Percentiles rank a stretch among this genome's conserved stretches.
phyloP scores from a whole-genome alignment of 2,329 filamentous ascomycete species.

The Colletotrichum chrysophilum region DNA sequence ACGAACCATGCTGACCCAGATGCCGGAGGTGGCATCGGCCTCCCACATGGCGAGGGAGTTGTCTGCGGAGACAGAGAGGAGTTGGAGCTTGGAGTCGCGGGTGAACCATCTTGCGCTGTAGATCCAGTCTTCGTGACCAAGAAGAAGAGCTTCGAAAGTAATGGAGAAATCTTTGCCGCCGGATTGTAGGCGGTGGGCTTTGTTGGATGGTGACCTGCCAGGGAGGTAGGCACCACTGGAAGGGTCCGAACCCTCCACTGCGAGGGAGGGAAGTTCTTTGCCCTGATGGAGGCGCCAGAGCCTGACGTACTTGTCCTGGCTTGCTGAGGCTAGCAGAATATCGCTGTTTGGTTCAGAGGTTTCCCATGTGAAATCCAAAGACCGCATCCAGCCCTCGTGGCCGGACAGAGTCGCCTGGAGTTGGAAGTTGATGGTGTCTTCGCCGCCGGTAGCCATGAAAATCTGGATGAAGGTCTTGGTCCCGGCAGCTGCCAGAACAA shows the following conservation, averaged over 20 bases:
- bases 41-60: slow-evolving; percentile 96
- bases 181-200: slow-evolving; percentile 77
- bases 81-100: slow-evolving; percentile 61
- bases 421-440: slow-evolving; percentile 58
- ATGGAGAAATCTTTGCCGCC: slow-evolving; percentile 72
- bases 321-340: slow-evolving; percentile 86
- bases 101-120: slow-evolving; percentile 83
- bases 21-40: slow-evolving; percentile 79
- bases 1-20: slow-evolving; percentile 87
- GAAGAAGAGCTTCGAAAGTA: slow-evolving; percentile 90
- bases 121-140: slow-evolving; percentile 98
- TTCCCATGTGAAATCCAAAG: slow-evolving; percentile 78
- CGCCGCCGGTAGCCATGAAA: slow-evolving; percentile 59
- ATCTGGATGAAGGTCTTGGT: slow-evolving; percentile 85
- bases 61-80: slow-evolving; percentile 91
- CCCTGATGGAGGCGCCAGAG: slow-evolving; percentile 87
- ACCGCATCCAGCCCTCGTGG: slow-evolving; percentile 94
- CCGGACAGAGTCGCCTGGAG: slow-evolving; percentile 81
- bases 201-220: slow-evolving; percentile 83
- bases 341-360: slow-evolving; percentile 61
- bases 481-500: slow-evolving; percentile 83
- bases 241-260: slow-evolving; percentile 60
- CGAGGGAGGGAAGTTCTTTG: slow-evolving; percentile 64
- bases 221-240: slow-evolving; percentile 62
- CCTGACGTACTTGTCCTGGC: slow-evolving; percentile 96